Evolutionary conservation across 2,329 filamentous ascomycete species (phyloP), one percentile per base, ranked within the genome.

Genomic region (Cercospora sp.): DNA sequence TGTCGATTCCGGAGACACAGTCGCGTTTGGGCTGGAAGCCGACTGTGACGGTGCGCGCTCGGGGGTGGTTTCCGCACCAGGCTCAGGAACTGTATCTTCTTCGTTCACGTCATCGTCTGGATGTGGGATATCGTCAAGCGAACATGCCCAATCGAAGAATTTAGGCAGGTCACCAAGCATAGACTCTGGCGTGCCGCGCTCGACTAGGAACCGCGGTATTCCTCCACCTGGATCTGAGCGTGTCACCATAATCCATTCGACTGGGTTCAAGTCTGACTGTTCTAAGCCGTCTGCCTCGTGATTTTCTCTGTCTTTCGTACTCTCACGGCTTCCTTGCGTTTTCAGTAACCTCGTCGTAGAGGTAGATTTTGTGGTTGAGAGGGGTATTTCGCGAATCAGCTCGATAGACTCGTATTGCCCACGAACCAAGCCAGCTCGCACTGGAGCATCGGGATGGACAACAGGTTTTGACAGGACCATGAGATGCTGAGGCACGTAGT

Each of bases 241-340:
- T 1, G 93, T 96, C 18, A 96, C 88, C 93, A 97, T 97, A 69
- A 95, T 87, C 93, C 93, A 97, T 78, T 97, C 93, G 1, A 97
- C 85, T 0, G 89, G 88, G 71, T 89, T 90, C 8, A 81, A 79
- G 70, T 89, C 87, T 2, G 82, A 80, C 36, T 86, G 82, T n/a
- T 80, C 79, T 26, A 68, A 65, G 13, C 68, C 69, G 16, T 48
- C 45, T 64, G 66, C 55, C 3, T 64, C 12, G 61, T 80, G 77
- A 31, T 75, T 72, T 12, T 74, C 69, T 63, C 81, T 79, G 1
- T 75, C 78, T n/a, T 79, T 80, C 5, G 77, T 78, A 12, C 39
- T 9, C 12, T n/a, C n/a, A n/a, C n/a, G n/a, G n/a, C n/a, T n/a
- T n/a, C 60, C 55, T 3, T 70, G 67, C 5, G 75, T 69, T 39